These are phyloP conservation scores for Pholiota molesta DNA, from an alignment of 768 basidiomycete genomes.

Conservation along the genomic window DNA sequence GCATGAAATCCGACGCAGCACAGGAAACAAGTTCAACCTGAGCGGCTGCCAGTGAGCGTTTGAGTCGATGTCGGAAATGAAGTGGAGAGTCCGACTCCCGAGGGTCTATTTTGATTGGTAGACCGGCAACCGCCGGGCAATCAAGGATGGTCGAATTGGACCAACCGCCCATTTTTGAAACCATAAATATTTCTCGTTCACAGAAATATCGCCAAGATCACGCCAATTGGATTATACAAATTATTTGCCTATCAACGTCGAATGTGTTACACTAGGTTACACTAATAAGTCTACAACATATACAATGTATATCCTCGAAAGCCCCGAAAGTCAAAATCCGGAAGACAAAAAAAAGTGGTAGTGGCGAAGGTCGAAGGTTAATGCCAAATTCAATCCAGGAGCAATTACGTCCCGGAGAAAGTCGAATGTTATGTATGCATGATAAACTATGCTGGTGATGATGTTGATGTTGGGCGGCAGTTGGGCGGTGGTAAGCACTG, in stretches of 20 bases:
- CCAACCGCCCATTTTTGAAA: too few relatives aligned
- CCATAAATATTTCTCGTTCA: too few relatives aligned
- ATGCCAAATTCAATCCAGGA: neutral
- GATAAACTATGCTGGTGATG: neutral
- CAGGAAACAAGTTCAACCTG: too few relatives aligned
- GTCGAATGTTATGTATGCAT: neutral
- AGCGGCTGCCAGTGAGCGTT: too few relatives aligned
- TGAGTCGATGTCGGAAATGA: too few relatives aligned
- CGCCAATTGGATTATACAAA: neutral
- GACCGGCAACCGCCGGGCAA: neutral
- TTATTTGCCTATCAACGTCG: constrained; percentile 3
- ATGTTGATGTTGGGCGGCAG: too few relatives aligned
- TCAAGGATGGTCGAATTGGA: neutral
- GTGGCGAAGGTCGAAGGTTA: neutral
- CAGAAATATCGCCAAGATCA: too few relatives aligned
- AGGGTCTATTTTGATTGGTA: too few relatives aligned
- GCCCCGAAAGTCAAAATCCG: neutral
- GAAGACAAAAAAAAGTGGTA: neutral
- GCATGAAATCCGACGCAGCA: too few relatives aligned
- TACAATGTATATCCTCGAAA: neutral
- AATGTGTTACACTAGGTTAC: neutral
- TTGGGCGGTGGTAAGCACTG: too few relatives aligned
- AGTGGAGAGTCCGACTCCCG: too few relatives aligned
- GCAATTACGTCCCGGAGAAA: neutral
- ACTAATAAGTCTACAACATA: constrained; percentile 3